Conservation (phyloP, 176 grass and related monocot genomes). For the Thalia dealbata region DNA sequence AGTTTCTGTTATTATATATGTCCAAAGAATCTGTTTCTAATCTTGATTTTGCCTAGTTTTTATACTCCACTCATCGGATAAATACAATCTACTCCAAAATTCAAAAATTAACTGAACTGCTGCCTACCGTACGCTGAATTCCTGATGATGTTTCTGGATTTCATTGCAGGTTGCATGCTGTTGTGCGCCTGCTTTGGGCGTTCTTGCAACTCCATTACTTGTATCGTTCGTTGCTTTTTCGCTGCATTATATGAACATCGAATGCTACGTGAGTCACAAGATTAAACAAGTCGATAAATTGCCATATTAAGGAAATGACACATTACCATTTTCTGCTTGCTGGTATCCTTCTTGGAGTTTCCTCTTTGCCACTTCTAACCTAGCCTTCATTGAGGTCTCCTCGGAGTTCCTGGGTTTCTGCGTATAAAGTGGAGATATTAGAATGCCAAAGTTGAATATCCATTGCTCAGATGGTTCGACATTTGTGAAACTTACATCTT, state of each 20-base stretch:
- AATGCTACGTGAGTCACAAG: background rate
- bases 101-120: slow-evolving; percentile 1
- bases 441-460: background rate
- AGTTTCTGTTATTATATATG: too few relatives aligned
- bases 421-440: background rate
- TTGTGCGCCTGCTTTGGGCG: slow-evolving; percentile 10
- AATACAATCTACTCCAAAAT: background rate
- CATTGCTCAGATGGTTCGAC: background rate
- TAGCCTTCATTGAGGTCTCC: background rate
- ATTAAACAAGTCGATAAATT: background rate
- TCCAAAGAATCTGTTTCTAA: background rate
- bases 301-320: background rate
- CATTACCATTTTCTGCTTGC: slow-evolving; percentile 50
- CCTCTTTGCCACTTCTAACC: slow-evolving; percentile 38
- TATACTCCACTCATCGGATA: background rate
- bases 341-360: slow-evolving; percentile 61
- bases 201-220: slow-evolving; percentile 10
- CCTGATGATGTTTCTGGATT: background rate
- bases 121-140: background rate
- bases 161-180: background rate
- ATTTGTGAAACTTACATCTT: slow-evolving; percentile 42
- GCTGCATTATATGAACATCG: slow-evolving; percentile 8
- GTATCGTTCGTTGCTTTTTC: slow-evolving; percentile 23
- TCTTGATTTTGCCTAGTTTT: background rate
- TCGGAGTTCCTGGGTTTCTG: background rate